Base-by-base conservation (phyloP, 306 rosid genomes). In the Vigna trinervia region DNA sequence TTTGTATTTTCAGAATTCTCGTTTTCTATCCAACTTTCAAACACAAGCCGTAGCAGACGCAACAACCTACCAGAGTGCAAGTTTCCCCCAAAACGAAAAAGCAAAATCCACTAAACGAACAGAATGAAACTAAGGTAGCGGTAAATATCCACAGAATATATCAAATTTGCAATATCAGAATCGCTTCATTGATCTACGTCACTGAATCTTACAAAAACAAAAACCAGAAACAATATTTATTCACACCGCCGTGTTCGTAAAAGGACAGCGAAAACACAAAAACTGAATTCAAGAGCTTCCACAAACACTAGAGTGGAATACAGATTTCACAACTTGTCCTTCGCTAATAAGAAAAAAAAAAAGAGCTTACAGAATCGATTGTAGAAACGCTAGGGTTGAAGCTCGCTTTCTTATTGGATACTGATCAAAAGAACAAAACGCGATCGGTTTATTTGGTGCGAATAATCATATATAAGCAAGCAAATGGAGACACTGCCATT, bases 351-450 rank as follows among this genome's bases (percentile, higher is more conserved):
- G 53, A 5, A 59, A 48, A 26, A 59, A 48, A 23, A 72, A 22
- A 36, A 20, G 30, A 41, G 28, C 78, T 79, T 52, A 77, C 83
- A 56, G 74, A 81, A 36, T 51, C 67, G n/a, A 54, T 26, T 28
- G 58, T 48, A 39, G 45, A 32, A 75, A 66, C 20, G 65, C 19
- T 70, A 15, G 32, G 65, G 66, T 17, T 81, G 60, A 72, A 19
- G 73, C 70, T 39, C 76, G 34, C 52, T 51, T 73, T 61, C 69
- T 32, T 63, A 70, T 77, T 76, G 57, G 74, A 63, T 71, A 11
- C 43, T 75, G 84, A 81, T 87, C 86, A 78, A 68, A 71, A 4
- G 52, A 43, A 51, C 73, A 76, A 80, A 51, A 46, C n/a, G 36
- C 15, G 60, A 15, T 61, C 57, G 75, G 63, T 46, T 30, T 75